Evolutionary conservation across 2,329 filamentous ascomycete species (phyloP).

Genomic region (Nigrograna mackinnonii): DNA sequence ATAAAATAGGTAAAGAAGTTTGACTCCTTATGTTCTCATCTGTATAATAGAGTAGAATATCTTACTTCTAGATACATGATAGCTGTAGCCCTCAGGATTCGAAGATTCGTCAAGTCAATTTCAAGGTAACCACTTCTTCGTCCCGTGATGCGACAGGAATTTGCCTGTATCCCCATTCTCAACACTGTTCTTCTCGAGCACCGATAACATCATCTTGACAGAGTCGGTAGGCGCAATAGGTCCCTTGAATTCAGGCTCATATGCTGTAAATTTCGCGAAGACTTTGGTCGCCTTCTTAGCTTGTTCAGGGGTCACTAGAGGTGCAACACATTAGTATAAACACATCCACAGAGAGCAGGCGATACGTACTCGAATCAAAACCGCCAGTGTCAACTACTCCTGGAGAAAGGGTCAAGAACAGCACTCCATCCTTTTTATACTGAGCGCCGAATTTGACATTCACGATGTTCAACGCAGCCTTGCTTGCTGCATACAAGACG

Average conservation of each 20-base stretch:
- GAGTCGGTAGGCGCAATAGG: constrained; percentile 17
- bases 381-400: constrained; percentile 54
- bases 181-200: constrained; percentile 46
- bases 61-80: too few species aligned
- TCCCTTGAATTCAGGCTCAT: constrained; percentile 19
- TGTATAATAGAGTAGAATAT: too few species aligned
- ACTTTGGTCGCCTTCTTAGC: constrained; percentile 27
- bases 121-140: constrained; percentile 58
- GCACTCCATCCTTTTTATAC: constrained; percentile 54
- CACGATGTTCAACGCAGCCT: constrained; percentile 57
- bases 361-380: constrained; percentile 21
- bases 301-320: constrained; percentile 19
- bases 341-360: not conserved
- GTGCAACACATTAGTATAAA: not conserved
- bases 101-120: too few species aligned
- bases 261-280: constrained; percentile 20
- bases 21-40: too few species aligned
- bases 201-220: constrained; percentile 29
- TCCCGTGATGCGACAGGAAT: constrained; percentile 60
- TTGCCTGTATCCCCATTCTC: constrained; percentile 53
- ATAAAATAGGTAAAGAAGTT: too few species aligned
- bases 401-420: constrained; percentile 57
- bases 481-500: constrained; percentile 52
- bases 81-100: too few species aligned
- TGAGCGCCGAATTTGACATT: constrained; percentile 52